Percentiles rank a stretch among this genome's conserved stretches.
Conservation (phyloP, 192 early-diverging fungal genomes). For the Geranomyces michiganensis region DNA sequence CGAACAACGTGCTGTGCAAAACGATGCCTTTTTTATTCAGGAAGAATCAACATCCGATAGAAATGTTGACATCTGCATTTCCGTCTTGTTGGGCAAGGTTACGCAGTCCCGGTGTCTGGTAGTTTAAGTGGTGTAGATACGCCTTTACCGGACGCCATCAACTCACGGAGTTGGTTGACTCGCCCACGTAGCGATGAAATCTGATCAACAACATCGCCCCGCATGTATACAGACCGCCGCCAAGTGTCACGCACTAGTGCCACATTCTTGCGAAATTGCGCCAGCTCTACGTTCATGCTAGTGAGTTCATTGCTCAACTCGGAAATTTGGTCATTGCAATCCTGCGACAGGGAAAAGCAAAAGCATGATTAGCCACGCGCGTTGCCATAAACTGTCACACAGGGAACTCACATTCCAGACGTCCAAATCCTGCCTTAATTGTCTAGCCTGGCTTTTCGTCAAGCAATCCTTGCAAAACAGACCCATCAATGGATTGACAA, state of each 20-base stretch:
- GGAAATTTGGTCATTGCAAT: conserved; percentile 11
- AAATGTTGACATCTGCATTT: too few species aligned
- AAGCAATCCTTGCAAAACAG: conserved; percentile 15
- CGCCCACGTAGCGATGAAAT: conserved; percentile 4
- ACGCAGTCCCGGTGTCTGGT: too few species aligned
- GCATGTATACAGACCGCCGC: conserved; percentile 3
- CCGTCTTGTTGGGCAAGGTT: too few species aligned
- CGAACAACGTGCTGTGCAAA: too few species aligned
- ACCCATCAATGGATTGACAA: background rate
- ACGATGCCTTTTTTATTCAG: too few species aligned
- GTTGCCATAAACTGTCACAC: background rate
- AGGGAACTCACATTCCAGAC: conserved; percentile 21
- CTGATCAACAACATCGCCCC: conserved; percentile 22
- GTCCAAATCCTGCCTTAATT: conserved; percentile 25
- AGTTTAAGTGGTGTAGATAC: too few species aligned
- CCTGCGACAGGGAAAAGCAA: background rate
- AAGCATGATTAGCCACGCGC: background rate
- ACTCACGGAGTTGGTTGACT: background rate
- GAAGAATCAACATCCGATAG: too few species aligned
- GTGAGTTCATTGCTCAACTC: conserved; percentile 16
- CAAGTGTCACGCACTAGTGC: conserved; percentile 16
- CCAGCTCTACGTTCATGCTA: conserved; percentile 11
- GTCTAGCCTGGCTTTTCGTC: conserved; percentile 21
- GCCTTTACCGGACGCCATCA: too few species aligned
- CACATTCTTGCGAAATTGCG: conserved; percentile 26